Percentiles rank a stretch among this genome's conserved stretches.
Evolutionary conservation across 805 yeast species (phyloP).

Genomic region (Isabelozyma rhagii): DNA sequence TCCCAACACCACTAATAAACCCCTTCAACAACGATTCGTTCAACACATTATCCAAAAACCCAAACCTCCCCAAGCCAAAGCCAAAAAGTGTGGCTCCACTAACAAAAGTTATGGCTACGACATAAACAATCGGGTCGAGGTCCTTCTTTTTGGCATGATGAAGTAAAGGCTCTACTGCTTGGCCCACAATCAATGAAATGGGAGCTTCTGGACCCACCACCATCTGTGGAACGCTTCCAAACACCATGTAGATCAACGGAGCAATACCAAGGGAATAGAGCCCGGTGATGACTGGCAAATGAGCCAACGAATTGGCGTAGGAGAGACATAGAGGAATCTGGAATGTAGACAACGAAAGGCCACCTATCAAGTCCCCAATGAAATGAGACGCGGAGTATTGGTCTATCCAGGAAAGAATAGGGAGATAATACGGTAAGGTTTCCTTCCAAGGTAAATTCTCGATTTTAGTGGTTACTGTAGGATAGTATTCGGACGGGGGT

Average conservation of each 20-base stretch:
- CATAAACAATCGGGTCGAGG: constrained; percentile 47
- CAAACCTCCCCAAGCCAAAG: constrained; percentile 79
- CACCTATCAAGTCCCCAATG: constrained; percentile 72
- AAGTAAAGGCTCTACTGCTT: constrained; percentile 41
- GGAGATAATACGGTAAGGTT: constrained; percentile 59
- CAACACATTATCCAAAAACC: constrained; percentile 54
- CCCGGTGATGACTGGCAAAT: constrained; percentile 41
- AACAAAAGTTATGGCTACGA: constrained; percentile 66
- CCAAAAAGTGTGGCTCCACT: constrained; percentile 72
- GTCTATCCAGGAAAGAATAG: constrained; percentile 66
- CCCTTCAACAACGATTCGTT: constrained; percentile 41
- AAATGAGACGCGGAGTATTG: constrained; percentile 41
- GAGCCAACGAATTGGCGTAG: constrained; percentile 40
- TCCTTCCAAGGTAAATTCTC: constrained; percentile 25
- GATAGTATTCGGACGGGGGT: constrained; percentile 15
- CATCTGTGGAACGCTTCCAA: constrained; percentile 47
- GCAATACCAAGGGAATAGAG: constrained; percentile 36
- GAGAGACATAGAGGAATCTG: constrained; percentile 77
- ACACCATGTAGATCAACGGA: constrained; percentile 37
- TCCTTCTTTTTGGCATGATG: constrained; percentile 29
- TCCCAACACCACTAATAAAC: constrained; percentile 42
- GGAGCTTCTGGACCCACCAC: constrained; percentile 47
- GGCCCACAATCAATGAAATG: constrained; percentile 45
- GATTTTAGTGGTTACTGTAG: constrained; percentile 14
- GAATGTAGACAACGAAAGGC: constrained; percentile 83